Percentiles rank a stretch among this genome's conserved stretches.
Evolutionary conservation across 2,329 filamentous ascomycete genomes (phyloP).

Genomic region (Monosporascus sp.): DNA sequence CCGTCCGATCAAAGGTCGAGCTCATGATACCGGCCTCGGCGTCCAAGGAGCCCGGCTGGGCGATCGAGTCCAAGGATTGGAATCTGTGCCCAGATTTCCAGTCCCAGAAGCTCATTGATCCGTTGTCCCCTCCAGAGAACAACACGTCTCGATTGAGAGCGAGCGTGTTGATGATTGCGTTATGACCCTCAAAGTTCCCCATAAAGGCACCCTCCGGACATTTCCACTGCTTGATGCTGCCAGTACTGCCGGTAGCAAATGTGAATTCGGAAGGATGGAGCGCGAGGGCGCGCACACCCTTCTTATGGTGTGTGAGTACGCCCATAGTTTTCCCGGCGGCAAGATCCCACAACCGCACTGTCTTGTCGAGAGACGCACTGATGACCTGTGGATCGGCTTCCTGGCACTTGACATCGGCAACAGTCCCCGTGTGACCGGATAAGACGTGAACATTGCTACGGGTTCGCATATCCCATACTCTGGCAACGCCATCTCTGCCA

Average conservation of each 20-base stretch:
- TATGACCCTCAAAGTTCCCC: conserved; percentile 98
- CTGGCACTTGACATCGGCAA: conserved; percentile 85
- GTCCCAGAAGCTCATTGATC: conserved; percentile 96
- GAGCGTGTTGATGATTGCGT: conserved; percentile 91
- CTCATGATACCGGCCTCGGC: conserved; percentile 94
- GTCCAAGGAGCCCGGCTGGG: conserved; percentile 89
- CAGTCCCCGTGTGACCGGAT: conserved; percentile 82
- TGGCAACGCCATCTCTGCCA: conserved; percentile 85
- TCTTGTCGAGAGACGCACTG: conserved; percentile 85
- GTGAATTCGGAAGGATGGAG: conserved; percentile 92
- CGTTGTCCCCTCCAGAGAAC: conserved; percentile 93
- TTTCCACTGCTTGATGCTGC: conserved; percentile 99
- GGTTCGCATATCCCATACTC: conserved; percentile 98
- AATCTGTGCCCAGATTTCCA: conserved; percentile 96
- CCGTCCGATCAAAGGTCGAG: conserved; percentile 85
- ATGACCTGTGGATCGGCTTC: conserved; percentile 96
- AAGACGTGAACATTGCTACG: conserved; percentile 93
- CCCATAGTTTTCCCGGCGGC: conserved; percentile 95
- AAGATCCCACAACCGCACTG: conserved; percentile 89
- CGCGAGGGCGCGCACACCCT: conserved; percentile 81
- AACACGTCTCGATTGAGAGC: conserved; percentile 90
- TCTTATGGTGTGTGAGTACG: conserved; percentile 96
- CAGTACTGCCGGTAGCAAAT: conserved; percentile 86
- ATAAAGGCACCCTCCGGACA: conserved; percentile 97
- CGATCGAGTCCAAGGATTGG: conserved; percentile 83